These are phyloP conservation scores for Rheum nobile DNA, from an alignment of 148 eudicot genomes.

Conservation along the genomic window DNA sequence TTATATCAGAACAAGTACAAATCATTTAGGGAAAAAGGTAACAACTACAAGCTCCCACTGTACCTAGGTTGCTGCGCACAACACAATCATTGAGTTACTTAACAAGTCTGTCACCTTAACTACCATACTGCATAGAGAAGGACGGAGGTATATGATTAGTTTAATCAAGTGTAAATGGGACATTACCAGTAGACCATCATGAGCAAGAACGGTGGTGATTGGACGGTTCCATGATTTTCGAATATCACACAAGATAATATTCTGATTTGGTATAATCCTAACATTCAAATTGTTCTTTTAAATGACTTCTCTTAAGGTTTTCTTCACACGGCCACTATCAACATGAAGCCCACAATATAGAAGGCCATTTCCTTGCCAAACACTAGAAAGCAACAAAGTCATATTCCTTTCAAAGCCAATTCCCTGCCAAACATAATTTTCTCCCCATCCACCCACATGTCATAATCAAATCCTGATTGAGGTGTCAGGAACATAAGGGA, in stretches of 20 bases:
- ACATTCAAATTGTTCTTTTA: conserved; percentile 85
- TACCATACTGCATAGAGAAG: not conserved
- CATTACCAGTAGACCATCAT: conserved; percentile 72
- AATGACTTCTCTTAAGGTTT: conserved; percentile 64
- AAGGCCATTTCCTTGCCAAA: conserved; percentile 73
- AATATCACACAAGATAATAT: conserved; percentile 71
- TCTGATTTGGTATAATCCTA: conserved; percentile 90
- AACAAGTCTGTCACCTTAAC: not conserved
- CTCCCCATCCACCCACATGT: conserved; percentile 99
- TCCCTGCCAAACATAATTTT: conserved; percentile 72
- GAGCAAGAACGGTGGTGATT: conserved; percentile 80
- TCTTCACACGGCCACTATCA: conserved; percentile 85
- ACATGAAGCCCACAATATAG: conserved; percentile 86
- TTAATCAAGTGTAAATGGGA: not conserved
- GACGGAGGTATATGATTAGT: not conserved
- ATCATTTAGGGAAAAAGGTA: too few relatives aligned
- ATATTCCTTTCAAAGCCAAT: conserved; percentile 14
- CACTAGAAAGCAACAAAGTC: not conserved
- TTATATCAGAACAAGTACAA: too few relatives aligned
- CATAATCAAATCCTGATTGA: conserved; percentile 94
- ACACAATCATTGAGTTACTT: not conserved
- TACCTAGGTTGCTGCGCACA: conserved; percentile 57
- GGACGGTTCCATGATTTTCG: conserved; percentile 60
- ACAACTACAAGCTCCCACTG: too few relatives aligned
- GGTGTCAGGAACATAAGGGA: conserved; percentile 87